These are phyloP conservation scores for Narthecium ossifragum DNA, from an alignment of 106 monocot genomes.

Conservation along the genomic window DNA sequence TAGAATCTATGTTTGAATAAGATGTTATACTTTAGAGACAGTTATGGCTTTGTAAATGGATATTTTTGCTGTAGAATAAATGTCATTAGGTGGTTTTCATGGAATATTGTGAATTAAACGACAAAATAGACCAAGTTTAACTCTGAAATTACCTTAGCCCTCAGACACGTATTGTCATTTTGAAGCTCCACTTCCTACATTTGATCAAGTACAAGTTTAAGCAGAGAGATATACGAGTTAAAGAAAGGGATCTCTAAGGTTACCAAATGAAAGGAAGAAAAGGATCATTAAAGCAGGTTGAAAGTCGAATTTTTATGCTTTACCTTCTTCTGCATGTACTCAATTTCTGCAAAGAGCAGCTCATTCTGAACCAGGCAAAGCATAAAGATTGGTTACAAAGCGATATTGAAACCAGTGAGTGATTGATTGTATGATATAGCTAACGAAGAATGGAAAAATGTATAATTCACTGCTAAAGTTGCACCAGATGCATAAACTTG, in stretches of 20 bases:
- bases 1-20: too few relatives aligned
- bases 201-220: not conserved
- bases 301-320: not conserved
- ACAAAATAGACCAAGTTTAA: too few relatives aligned
- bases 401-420: not conserved
- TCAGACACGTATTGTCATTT: constrained; percentile 67
- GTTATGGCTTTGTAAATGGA: too few relatives aligned
- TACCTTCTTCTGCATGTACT: constrained; percentile 80
- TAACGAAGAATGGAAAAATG: too few relatives aligned
- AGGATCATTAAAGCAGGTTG: not conserved
- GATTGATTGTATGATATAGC: too few relatives aligned
- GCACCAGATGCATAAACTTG: not conserved
- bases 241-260: too few relatives aligned
- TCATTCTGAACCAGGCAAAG: constrained; percentile 34
- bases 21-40: too few relatives aligned
- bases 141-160: constrained; percentile 86
- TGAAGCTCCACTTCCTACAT: constrained; percentile 75
- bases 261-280: not conserved
- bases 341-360: constrained; percentile 62
- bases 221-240: not conserved
- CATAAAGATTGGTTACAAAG: not conserved
- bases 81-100: too few relatives aligned
- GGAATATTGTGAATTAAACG: not conserved
- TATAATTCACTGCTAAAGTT: too few relatives aligned
- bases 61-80: too few relatives aligned